These are phyloP conservation scores for Leccinum subtestaceum DNA, from an alignment of 768 basidiomycete species.

Conservation along the genomic window DNA sequence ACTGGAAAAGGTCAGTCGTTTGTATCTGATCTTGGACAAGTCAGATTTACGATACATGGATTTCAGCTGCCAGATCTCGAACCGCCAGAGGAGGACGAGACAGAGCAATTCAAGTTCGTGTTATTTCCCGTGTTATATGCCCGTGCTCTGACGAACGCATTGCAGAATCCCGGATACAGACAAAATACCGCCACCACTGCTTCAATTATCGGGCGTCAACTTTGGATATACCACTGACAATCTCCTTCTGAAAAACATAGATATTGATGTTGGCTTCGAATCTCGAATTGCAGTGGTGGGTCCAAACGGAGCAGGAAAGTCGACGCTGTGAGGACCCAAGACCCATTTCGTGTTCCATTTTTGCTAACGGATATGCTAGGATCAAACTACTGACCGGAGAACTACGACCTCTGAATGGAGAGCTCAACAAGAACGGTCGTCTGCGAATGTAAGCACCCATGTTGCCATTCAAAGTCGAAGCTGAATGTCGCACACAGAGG, in stretches of 20 bases:
- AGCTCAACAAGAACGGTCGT: conserved; percentile 88
- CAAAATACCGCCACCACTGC: conserved; percentile 92
- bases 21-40: not conserved
- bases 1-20: conserved; percentile 59
- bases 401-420: conserved; percentile 45
- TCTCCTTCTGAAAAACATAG: conserved; percentile 70
- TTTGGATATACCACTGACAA: conserved; percentile 86
- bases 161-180: conserved; percentile 90
- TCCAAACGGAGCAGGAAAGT: conserved; percentile 95
- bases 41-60: not conserved
- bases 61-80: conserved; percentile 83
- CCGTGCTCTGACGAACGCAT: not conserved
- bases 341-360: not conserved
- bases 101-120: conserved; percentile 82
- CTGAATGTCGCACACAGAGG: conserved; percentile 45
- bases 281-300: conserved; percentile 94
- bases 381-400: conserved; percentile 65
- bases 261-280: conserved; percentile 93
- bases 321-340: conserved; percentile 64
- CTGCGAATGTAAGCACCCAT: conserved; percentile 69
- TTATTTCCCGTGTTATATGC: not conserved
- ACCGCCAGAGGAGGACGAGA: conserved; percentile 90
- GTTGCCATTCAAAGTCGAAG: conserved; percentile 1
- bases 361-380: conserved; percentile 37
- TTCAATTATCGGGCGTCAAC: conserved; percentile 87